phyloP scores from a whole-genome alignment of 2,329 filamentous ascomycete species.

The Ophiostoma perfectum region DNA sequence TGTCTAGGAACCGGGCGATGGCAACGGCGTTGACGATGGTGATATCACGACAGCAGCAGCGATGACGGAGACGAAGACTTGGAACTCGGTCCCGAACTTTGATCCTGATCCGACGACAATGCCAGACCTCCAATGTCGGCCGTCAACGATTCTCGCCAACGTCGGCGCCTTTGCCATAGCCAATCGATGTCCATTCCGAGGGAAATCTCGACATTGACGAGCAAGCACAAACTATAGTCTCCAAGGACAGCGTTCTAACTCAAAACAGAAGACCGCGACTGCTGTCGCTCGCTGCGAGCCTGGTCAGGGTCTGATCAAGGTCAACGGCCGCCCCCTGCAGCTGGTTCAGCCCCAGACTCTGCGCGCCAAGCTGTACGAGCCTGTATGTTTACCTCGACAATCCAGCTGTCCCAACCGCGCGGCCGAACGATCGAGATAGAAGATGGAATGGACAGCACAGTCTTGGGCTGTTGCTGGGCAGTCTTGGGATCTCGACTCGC shows the following conservation, averaged over 20 bases:
- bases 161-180: neutral
- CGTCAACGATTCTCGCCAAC: neutral
- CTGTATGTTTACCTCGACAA: constrained; percentile 38
- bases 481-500: too few species aligned
- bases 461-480: too few species aligned
- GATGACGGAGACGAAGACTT: neutral
- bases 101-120: neutral
- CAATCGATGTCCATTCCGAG: neutral
- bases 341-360: constrained; percentile 28
- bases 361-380: constrained; percentile 79
- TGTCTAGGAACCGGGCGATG: neutral
- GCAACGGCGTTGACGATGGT: neutral
- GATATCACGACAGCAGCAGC: constrained; percentile 4
- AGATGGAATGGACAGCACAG: too few species aligned
- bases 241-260: constrained; percentile 18
- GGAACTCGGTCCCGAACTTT: neutral
- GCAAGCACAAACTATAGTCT: neutral
- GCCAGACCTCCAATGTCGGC: neutral
- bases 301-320: constrained; percentile 75
- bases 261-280: constrained; percentile 65
- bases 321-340: constrained; percentile 88
- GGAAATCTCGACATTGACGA: neutral
- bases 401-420: too few species aligned
- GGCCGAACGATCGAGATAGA: too few species aligned
- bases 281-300: constrained; percentile 83